These are phyloP conservation scores for Claviceps arundinis DNA, from an alignment of 2,329 filamentous ascomycete genomes.

Conservation along the genomic window DNA sequence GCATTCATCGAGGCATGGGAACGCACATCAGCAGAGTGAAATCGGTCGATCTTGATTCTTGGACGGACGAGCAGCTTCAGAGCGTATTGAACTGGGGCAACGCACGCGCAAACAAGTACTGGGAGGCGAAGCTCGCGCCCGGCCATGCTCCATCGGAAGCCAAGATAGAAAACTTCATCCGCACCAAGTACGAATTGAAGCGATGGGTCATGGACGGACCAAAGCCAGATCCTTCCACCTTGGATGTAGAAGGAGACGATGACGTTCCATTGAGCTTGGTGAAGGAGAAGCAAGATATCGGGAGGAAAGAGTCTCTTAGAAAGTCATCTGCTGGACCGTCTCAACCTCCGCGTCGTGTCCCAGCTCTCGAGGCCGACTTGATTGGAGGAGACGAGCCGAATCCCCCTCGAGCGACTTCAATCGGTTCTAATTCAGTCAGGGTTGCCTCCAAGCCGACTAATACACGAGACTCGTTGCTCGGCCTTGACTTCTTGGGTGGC, in stretches of 20 bases:
- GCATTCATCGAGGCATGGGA: slow-evolving; percentile 96
- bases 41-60: slow-evolving; percentile 92
- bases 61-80: slow-evolving; percentile 95
- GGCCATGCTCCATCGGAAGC: slow-evolving; percentile 89
- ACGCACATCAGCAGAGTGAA: slow-evolving; percentile 98
- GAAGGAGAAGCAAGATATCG: slow-evolving; percentile 52
- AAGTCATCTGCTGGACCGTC: slow-evolving; percentile 41
- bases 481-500: slow-evolving; percentile 81
- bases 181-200: slow-evolving; percentile 97
- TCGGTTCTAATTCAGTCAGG: slow-evolving; percentile 48
- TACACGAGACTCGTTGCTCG: slow-evolving; percentile 79
- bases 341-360: slow-evolving; percentile 18
- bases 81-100: slow-evolving; percentile 95
- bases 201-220: slow-evolving; percentile 98
- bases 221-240: slow-evolving; percentile 79
- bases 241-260: slow-evolving; percentile 76
- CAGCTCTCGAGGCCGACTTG: slow-evolving; percentile 54
- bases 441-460: slow-evolving; percentile 51
- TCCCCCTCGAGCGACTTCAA: slow-evolving; percentile 59
- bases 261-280: slow-evolving; percentile 55
- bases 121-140: slow-evolving; percentile 85
- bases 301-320: slow-evolving; percentile 46
- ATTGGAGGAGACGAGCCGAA: slow-evolving; percentile 65
- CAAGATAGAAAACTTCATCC: slow-evolving; percentile 99
- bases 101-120: slow-evolving; percentile 92